phyloP scores from a whole-genome alignment of 768 basidiomycete species.

The Lyophyllum decastes region DNA sequence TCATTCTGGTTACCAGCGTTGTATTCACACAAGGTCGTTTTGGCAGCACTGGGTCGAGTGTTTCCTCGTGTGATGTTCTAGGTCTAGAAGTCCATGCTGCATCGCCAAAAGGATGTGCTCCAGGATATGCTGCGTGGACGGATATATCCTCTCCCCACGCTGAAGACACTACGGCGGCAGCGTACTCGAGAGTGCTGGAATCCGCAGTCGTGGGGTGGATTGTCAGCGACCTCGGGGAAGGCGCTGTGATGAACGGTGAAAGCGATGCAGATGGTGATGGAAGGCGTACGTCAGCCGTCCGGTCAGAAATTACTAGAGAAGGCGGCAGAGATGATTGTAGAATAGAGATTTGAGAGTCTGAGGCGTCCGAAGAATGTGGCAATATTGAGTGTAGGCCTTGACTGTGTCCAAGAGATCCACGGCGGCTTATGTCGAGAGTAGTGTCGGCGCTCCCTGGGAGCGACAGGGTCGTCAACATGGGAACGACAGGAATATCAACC shows the following conservation, averaged over 20 bases:
- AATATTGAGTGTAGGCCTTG: not conserved
- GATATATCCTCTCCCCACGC: conserved; percentile 26
- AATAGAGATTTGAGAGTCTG: not conserved
- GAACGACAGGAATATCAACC: conserved; percentile 23
- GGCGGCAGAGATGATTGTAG: conserved; percentile 6
- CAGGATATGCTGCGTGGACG: conserved; percentile 10
- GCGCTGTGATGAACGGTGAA: conserved; percentile 19
- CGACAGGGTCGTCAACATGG: conserved; percentile 24
- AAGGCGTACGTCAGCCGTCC: conserved; percentile 10
- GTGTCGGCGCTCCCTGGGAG: conserved; percentile 27
- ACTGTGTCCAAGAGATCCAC: conserved; percentile 7
- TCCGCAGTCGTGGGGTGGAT: conserved; percentile 7
- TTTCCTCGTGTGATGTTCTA: not conserved
- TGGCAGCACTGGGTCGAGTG: not conserved
- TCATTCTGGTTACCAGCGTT: conserved; percentile 22
- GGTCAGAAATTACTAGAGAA: conserved; percentile 9
- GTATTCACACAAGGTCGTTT: not conserved
- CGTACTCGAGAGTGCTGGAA: conserved; percentile 32
- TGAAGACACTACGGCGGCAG: conserved; percentile 33
- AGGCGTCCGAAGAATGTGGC: not conserved
- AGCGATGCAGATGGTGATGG: conserved; percentile 18
- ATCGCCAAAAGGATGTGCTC: not conserved
- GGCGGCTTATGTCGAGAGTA: conserved; percentile 13
- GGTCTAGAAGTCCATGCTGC: not conserved
- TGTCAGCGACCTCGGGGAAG: conserved; percentile 6